These are phyloP conservation scores for Aspergillus sp. DNA, from an alignment of 2,329 filamentous ascomycete genomes.

Conservation along the genomic window DNA sequence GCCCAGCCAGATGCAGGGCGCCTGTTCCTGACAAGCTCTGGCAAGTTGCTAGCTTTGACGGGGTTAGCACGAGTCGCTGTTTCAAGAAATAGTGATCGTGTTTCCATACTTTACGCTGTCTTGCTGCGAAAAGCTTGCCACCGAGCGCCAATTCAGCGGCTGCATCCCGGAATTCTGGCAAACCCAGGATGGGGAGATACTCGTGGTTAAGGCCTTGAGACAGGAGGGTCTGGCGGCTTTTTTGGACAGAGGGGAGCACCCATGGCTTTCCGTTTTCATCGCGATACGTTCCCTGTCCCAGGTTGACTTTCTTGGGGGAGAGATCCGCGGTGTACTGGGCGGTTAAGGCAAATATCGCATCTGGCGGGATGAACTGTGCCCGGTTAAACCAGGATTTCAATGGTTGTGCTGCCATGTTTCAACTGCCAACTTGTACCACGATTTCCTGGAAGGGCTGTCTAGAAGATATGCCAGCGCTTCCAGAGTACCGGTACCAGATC, in stretches of 20 bases:
- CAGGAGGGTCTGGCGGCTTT: conserved; percentile 8
- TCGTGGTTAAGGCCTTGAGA: conserved; percentile 88
- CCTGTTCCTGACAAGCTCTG: conserved; percentile 88
- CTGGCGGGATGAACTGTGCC: conserved; percentile 6
- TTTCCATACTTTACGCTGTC: conserved; percentile 8
- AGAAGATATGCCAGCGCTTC: no score
- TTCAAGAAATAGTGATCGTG: background rate
- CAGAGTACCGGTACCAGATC: no score
- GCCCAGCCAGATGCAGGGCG: conserved; percentile 16
- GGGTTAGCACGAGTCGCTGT: conserved; percentile 13
- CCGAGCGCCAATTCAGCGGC: conserved; percentile 81
- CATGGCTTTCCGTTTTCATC: conserved; percentile 26
- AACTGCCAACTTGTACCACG: no score
- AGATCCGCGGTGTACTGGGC: conserved; percentile 11
- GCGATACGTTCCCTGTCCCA: conserved; percentile 27
- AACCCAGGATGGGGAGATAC: conserved; percentile 87
- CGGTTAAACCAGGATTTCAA: no score
- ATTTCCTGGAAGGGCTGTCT: no score
- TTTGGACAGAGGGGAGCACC: conserved; percentile 57
- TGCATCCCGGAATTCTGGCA: conserved; percentile 69
- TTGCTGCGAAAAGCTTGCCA: conserved; percentile 2
- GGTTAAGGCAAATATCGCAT: conserved; percentile 17
- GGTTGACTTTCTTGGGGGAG: conserved; percentile 22
- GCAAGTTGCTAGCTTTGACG: conserved; percentile 40
- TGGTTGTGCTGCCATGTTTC: no score